Evolutionary conservation across 371 early-diverging fungal genomes (phyloP).

Genomic region (Neoconidiobolus thromboides): DNA sequence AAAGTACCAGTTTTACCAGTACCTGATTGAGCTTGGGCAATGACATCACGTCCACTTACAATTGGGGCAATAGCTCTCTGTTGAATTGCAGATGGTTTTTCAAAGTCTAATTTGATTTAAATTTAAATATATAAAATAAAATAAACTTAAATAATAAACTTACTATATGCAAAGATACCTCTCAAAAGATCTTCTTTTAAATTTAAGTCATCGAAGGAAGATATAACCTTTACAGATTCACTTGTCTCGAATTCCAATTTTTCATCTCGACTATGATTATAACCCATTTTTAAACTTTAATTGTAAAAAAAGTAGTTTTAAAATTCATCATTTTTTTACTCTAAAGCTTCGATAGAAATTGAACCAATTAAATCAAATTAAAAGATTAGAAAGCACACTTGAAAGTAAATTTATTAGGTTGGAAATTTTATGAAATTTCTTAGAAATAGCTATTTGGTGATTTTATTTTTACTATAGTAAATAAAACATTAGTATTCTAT

Average conservation of each 20-base stretch:
- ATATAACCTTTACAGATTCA: slow-evolving; percentile 47
- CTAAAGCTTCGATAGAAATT: too few species aligned
- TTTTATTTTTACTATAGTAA: too few species aligned
- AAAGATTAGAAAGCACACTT: too few species aligned
- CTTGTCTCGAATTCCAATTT: slow-evolving; percentile 42
- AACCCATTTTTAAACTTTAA: slow-evolving; percentile 2
- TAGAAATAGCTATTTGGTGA: too few species aligned
- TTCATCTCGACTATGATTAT: slow-evolving; percentile 23
- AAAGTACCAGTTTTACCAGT: slow-evolving; percentile 99
- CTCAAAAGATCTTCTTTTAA: slow-evolving; percentile 89
- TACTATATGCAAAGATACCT: slow-evolving; percentile 93
- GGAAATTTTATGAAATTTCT: too few species aligned
- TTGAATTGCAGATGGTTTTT: slow-evolving; percentile 94
- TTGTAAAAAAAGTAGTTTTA: too few species aligned
- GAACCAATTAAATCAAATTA: too few species aligned
- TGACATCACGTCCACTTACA: slow-evolving; percentile 85
- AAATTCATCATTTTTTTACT: too few species aligned
- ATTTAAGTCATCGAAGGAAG: slow-evolving; percentile 81
- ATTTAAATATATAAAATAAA: not conserved
- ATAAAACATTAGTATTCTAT: too few species aligned
- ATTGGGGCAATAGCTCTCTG: slow-evolving; percentile 93
- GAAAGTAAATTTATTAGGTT: too few species aligned
- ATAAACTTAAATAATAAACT: not conserved
- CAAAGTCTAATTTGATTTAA: slow-evolving; percentile 30
- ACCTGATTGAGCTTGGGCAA: slow-evolving; percentile 99